phyloP scores from a whole-genome alignment of 2,329 filamentous ascomycete species.

The Microcyclospora tardicrescens region DNA sequence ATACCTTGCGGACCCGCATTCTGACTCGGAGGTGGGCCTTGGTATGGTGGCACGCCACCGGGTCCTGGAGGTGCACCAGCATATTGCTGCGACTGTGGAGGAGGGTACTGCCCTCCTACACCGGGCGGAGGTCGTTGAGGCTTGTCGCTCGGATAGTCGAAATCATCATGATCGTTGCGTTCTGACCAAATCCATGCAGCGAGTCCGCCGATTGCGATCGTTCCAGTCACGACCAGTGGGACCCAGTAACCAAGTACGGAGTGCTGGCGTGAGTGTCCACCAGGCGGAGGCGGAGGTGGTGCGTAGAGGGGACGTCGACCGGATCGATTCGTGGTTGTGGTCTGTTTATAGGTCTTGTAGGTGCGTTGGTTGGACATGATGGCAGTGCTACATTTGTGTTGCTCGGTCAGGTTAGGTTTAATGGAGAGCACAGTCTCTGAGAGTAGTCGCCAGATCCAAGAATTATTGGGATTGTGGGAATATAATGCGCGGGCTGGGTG shows the following conservation, averaged over 20 bases:
- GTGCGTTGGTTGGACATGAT: constrained; percentile 42
- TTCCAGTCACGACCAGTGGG: constrained; percentile 73
- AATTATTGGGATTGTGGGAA: no score
- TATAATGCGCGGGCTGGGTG: no score
- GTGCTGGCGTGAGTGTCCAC: constrained; percentile 34
- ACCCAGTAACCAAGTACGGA: constrained; percentile 71
- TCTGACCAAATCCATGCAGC: constrained; percentile 93
- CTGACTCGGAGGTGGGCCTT: constrained; percentile 12
- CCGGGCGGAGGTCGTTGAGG: constrained; percentile 17
- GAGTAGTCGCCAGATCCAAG: no score
- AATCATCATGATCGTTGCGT: constrained; percentile 60
- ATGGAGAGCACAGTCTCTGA: no score
- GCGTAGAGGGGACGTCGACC: constrained; percentile 35
- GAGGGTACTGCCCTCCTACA: constrained; percentile 8
- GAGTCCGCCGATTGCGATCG: constrained; percentile 72
- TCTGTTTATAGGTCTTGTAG: constrained; percentile 15
- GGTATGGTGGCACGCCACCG: constrained; percentile 8
- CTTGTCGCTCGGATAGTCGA: constrained; percentile 37
- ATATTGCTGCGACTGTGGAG: constrained; percentile 13
- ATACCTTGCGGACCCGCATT: constrained; percentile 12
- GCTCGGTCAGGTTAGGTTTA: neutral
- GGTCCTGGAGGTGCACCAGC: constrained; percentile 12
- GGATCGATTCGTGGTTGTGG: constrained; percentile 35
- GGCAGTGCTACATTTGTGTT: constrained; percentile 3
- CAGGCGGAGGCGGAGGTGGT: constrained; percentile 22